These are phyloP conservation scores for Pinus tabuliformis DNA, from an alignment of 75 land plant genomes.

Conservation along the genomic window DNA sequence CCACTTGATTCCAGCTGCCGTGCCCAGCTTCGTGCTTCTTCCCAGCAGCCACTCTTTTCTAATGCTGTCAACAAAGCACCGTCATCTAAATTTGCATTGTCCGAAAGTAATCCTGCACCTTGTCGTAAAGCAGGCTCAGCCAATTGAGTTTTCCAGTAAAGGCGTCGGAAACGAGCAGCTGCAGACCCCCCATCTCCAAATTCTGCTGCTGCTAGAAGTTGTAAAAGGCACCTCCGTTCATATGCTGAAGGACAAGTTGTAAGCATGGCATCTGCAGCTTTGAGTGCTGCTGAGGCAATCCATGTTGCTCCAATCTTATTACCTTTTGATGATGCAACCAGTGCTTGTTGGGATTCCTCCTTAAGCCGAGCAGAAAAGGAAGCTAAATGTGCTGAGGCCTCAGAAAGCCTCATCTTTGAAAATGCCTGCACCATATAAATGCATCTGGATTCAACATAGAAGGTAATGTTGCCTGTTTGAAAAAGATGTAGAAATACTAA, in stretches of 20 bases:
- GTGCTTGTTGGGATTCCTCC: slow-evolving; percentile 55
- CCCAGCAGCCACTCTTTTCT: slow-evolving; percentile 88
- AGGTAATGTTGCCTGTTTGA: not conserved
- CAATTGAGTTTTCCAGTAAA: slow-evolving; percentile 89
- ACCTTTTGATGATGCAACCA: slow-evolving; percentile 26
- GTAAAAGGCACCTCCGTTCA: slow-evolving; percentile 83
- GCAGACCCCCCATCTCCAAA: slow-evolving; percentile 97
- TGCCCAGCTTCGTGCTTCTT: slow-evolving; percentile 96
- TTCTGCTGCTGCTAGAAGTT: slow-evolving; percentile 90
- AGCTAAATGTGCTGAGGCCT: slow-evolving; percentile 86
- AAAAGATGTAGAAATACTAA: not conserved
- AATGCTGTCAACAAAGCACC: slow-evolving; percentile 69
- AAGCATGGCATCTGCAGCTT: slow-evolving; percentile 90
- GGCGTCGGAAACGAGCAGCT: slow-evolving; percentile 56
- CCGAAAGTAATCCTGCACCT: slow-evolving; percentile 41
- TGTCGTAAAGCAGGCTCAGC: slow-evolving; percentile 80
- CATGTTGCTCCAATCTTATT: slow-evolving; percentile 49
- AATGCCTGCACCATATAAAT: slow-evolving; percentile 64
- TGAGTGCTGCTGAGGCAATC: slow-evolving; percentile 77
- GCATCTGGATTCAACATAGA: not conserved
- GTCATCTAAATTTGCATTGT: slow-evolving; percentile 62
- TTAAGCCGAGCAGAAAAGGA: slow-evolving; percentile 79
- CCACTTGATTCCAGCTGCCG: slow-evolving; percentile 77
- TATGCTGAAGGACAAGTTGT: slow-evolving; percentile 88
- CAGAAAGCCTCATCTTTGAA: slow-evolving; percentile 94